A percentile compares a stretch with the other conserved stretches of the same genome.
These are phyloP conservation scores for Phytophthora fragariae DNA, from an alignment of 352 stramenopile species.

Conservation along the genomic window DNA sequence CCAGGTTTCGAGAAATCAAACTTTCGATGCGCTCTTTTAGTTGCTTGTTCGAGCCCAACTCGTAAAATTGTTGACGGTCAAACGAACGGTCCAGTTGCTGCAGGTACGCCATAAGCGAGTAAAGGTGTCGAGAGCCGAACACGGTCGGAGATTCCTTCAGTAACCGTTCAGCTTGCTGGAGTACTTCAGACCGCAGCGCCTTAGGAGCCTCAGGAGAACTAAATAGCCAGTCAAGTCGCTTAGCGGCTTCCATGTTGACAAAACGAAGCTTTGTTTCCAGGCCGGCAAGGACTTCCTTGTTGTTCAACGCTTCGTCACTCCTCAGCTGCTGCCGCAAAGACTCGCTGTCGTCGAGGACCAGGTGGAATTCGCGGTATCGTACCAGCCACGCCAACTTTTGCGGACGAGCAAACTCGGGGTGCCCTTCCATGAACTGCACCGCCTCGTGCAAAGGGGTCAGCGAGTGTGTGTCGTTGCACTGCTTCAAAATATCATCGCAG, in stretches of 20 bases:
- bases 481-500: conserved; percentile 61
- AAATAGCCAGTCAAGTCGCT: conserved; percentile 64
- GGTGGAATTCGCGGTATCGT: conserved; percentile 70
- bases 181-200: conserved; percentile 49
- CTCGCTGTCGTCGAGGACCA: conserved; percentile 74
- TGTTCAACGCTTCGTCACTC: conserved; percentile 21
- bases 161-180: conserved; percentile 60
- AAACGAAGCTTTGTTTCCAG: conserved; percentile 59
- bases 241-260: conserved; percentile 72
- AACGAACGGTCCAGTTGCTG: conserved; percentile 74
- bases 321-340: conserved; percentile 47
- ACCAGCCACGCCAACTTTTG: conserved; percentile 69
- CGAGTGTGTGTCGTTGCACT: conserved; percentile 48
- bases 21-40: conserved; percentile 61
- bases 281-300: conserved; percentile 33
- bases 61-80: conserved; percentile 58
- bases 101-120: conserved; percentile 69
- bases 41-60: conserved; percentile 49
- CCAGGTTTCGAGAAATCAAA: conserved; percentile 65
- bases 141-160: conserved; percentile 57
- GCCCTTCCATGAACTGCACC: conserved; percentile 72
- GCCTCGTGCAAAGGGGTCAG: conserved; percentile 66
- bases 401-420: conserved; percentile 52
- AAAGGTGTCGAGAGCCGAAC: conserved; percentile 63
- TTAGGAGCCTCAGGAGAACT: conserved; percentile 51